Evolutionary conservation across 495 filamentous ascomycete genomes (phyloP).

Genomic region (Neurospora sp.): DNA sequence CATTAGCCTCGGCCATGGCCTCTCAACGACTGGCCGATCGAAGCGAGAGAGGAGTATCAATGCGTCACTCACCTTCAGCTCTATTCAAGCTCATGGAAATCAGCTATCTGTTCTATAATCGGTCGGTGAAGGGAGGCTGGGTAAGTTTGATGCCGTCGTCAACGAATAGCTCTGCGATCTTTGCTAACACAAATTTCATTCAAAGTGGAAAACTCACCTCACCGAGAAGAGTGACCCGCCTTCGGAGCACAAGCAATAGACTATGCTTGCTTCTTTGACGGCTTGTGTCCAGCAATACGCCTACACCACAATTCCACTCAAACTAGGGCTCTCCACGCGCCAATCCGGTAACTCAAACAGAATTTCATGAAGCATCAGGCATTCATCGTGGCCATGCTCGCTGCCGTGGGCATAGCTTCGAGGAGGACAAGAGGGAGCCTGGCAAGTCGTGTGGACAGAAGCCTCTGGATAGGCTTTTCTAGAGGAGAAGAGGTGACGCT

Average conservation of each 20-base stretch:
- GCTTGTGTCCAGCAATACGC: neutral
- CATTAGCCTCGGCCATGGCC: neutral
- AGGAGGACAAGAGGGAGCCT: neutral
- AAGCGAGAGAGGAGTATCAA: neutral
- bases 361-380: neutral
- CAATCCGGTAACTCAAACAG: neutral
- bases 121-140: neutral
- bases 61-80: neutral
- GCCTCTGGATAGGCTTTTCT: neutral
- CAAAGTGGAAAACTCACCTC: neutral
- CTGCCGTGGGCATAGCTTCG: neutral
- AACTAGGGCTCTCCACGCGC: neutral
- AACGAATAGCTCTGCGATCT: neutral
- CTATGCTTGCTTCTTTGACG: neutral
- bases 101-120: neutral
- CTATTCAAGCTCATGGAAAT: neutral
- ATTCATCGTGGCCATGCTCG: neutral
- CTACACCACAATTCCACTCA: neutral
- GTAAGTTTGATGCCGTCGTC: neutral
- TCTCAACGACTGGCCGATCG: neutral
- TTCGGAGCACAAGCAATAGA: neutral
- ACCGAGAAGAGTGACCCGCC: neutral
- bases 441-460: neutral
- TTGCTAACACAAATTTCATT: neutral
- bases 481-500: neutral